Percentiles rank a stretch among this genome's conserved stretches.
These are phyloP conservation scores for Leptographium radiaticola DNA, from an alignment of 2,329 filamentous ascomycete genomes.

Conservation along the genomic window DNA sequence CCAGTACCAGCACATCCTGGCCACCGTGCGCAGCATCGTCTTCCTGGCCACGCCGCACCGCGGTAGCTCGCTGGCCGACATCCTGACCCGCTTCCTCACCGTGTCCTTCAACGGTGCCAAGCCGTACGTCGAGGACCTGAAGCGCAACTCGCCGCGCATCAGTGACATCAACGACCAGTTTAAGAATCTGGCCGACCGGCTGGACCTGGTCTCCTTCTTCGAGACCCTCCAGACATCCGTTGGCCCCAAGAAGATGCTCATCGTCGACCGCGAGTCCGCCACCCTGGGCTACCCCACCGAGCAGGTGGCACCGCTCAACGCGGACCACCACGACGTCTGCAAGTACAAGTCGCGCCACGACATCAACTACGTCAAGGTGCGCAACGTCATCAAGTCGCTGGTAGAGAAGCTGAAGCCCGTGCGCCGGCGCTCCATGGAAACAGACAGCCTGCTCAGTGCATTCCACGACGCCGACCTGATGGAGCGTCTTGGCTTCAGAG, in stretches of 20 bases:
- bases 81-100: conserved; percentile 5
- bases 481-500: background rate
- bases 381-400: background rate
- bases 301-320: conserved; percentile 8
- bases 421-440: background rate
- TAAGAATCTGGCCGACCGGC: conserved; percentile 10
- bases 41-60: conserved; percentile 10
- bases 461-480: background rate
- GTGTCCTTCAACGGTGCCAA: background rate
- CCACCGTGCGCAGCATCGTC: background rate
- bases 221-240: conserved; percentile 15
- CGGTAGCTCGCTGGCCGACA: conserved; percentile 3
- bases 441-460: background rate
- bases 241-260: conserved; percentile 1
- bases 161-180: conserved; percentile 19
- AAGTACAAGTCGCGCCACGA: conserved; percentile 8
- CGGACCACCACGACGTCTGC: conserved; percentile 14
- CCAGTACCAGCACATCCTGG: background rate
- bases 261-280: conserved; percentile 14
- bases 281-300: conserved; percentile 12
- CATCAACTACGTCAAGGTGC: background rate
- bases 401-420: background rate
- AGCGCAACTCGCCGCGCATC: conserved; percentile 8
- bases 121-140: conserved; percentile 12
- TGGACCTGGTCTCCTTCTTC: conserved; percentile 19